phyloP scores from a whole-genome alignment of 768 basidiomycete genomes.

The Psilocybe cubensis region DNA sequence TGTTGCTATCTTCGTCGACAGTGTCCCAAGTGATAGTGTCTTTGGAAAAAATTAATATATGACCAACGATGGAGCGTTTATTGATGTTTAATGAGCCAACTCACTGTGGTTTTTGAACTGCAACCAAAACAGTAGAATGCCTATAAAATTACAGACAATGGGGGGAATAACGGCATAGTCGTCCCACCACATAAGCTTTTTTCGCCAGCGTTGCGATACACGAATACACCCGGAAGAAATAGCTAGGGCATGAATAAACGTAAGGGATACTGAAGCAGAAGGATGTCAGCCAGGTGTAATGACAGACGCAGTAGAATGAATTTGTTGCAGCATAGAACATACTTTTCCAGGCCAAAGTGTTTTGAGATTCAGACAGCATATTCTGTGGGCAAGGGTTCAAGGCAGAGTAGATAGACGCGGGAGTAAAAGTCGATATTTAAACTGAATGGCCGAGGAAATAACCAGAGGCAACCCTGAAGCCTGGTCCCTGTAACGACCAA shows the following conservation, averaged over 20 bases:
- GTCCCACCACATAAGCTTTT: slow-evolving; percentile 26
- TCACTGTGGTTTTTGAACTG: slow-evolving; percentile 7
- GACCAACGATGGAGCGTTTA: not conserved
- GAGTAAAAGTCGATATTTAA: not conserved
- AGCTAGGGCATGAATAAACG: slow-evolving; percentile 19
- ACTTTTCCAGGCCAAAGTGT: slow-evolving; percentile 16
- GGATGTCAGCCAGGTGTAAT: not conserved
- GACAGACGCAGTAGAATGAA: not conserved
- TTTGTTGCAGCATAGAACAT: not conserved
- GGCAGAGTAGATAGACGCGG: not conserved
- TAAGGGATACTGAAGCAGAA: slow-evolving; percentile 7
- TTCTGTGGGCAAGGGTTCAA: not conserved
- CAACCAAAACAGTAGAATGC: slow-evolving; percentile 15
- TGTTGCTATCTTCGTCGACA: not conserved
- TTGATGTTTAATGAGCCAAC: not conserved
- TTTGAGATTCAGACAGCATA: slow-evolving; percentile 8
- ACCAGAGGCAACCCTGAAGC: not conserved
- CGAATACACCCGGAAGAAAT: slow-evolving; percentile 19
- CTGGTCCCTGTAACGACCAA: not conserved
- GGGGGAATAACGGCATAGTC: slow-evolving; percentile 22
- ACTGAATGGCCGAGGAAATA: not conserved
- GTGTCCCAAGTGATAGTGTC: not conserved
- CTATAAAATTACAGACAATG: slow-evolving; percentile 12
- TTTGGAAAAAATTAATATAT: not conserved
- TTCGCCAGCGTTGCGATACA: slow-evolving; percentile 16